Evolutionary conservation across 2,329 filamentous ascomycete species (phyloP).

Genomic region (Aureobasidium sp.): DNA sequence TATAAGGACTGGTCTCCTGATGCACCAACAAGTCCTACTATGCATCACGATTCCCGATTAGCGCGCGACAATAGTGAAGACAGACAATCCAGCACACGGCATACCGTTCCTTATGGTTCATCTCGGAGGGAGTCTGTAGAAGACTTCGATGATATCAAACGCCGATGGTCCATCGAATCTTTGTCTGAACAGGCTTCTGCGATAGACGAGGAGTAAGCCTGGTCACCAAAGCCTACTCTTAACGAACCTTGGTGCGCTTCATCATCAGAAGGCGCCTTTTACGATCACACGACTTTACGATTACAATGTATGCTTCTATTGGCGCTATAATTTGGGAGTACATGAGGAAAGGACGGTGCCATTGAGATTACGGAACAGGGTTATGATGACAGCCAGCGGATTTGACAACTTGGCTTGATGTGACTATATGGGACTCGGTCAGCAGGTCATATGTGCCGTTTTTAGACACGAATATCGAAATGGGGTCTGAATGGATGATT

Average conservation of each 20-base stretch:
- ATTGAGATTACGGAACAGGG: background rate
- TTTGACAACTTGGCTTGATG: no score
- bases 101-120: background rate
- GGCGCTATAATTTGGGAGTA: background rate
- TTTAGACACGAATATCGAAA: no score
- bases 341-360: background rate
- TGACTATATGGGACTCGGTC: no score
- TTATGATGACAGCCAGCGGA: background rate
- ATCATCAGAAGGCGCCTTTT: background rate
- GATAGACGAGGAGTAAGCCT: background rate
- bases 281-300: background rate
- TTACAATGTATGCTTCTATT: background rate
- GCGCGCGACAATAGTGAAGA: background rate
- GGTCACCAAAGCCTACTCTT: background rate
- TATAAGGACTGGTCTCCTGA: background rate
- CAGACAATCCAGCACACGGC: background rate
- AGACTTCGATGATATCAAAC: constrained; percentile 1
- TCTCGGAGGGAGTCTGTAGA: background rate
- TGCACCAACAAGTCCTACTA: background rate
- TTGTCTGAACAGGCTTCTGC: background rate
- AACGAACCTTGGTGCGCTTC: background rate
- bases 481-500: no score
- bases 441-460: no score
- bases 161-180: constrained; percentile 1
- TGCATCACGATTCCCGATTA: background rate